Percentiles rank a stretch among this genome's conserved stretches.
phyloP scores from a whole-genome alignment of 352 stramenopile genomes.

The Discostella stelligera region DNA sequence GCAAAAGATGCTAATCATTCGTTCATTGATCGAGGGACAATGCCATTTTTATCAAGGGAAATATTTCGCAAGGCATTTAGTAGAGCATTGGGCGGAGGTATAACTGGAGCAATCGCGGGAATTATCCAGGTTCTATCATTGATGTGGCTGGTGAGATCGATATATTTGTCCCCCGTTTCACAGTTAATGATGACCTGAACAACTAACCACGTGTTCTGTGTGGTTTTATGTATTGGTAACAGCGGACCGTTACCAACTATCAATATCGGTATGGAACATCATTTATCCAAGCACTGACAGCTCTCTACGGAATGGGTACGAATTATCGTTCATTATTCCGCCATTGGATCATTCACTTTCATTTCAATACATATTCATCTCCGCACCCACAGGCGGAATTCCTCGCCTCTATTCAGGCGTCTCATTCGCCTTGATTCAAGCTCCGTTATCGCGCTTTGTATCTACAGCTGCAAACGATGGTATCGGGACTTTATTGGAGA shows the following conservation, averaged over 20 bases:
- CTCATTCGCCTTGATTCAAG: conserved; percentile 82
- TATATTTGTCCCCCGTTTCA: conserved; percentile 1
- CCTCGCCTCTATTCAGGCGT: conserved; percentile 85
- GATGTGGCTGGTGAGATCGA: conserved; percentile 85
- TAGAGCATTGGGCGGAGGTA: conserved; percentile 73
- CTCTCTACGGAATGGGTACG: conserved; percentile 56
- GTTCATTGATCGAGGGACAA: not conserved
- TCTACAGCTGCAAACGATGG: conserved; percentile 86
- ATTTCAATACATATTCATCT: no score
- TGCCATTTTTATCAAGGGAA: conserved; percentile 22
- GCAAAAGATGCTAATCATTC: not conserved
- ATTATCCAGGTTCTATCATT: conserved; percentile 86
- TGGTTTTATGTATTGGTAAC: not conserved
- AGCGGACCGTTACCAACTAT: conserved; percentile 72
- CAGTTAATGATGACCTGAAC: not conserved
- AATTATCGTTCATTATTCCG: not conserved
- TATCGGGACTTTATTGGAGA: conserved; percentile 73
- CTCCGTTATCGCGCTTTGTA: conserved; percentile 83
- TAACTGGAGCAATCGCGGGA: conserved; percentile 85
- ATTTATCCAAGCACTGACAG: conserved; percentile 54
- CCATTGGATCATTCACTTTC: not conserved
- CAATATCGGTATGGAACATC: conserved; percentile 81
- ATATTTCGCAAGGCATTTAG: conserved; percentile 69
- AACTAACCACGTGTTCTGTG: not conserved
- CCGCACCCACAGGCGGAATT: conserved; percentile 63